Conservation (phyloP, 257 asterid genomes). For the Orobanche coerulescens region DNA sequence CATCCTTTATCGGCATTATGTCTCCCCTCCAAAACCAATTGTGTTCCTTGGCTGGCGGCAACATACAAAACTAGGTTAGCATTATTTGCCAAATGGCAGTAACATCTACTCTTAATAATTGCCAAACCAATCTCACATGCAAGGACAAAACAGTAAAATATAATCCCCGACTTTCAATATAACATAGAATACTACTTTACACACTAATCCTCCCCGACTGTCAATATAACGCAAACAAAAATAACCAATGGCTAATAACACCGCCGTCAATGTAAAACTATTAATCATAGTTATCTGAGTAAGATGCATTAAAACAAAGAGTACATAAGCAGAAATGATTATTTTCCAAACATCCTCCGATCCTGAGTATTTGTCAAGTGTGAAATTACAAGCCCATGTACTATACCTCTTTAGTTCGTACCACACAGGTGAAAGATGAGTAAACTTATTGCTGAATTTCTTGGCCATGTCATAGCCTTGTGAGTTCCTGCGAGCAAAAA, state of each 20-base stretch:
- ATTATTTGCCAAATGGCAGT: conserved; percentile 5
- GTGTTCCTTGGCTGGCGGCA: conserved; percentile 61
- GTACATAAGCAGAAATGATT: neutral
- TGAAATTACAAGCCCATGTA: conserved; percentile 9
- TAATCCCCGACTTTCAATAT: neutral
- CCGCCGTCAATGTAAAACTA: neutral
- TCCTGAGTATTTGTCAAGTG: neutral
- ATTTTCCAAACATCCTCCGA: neutral
- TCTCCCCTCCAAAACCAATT: conserved; percentile 77
- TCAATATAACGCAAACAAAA: neutral
- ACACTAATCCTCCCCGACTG: neutral
- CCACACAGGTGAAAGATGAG: conserved; percentile 96
- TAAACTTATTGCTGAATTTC: conserved; percentile 66
- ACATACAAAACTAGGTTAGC: conserved; percentile 21
- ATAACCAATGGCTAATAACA: conserved; percentile 5
- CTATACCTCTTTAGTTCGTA: conserved; percentile 82
- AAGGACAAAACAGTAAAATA: neutral
- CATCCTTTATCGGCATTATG: conserved; percentile 86
- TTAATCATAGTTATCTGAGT: neutral
- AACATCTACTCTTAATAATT: neutral
- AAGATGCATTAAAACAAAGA: neutral
- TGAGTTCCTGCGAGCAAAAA: conserved; percentile 60
- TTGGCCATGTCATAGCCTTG: conserved; percentile 85
- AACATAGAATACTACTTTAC: neutral
- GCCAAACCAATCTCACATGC: neutral